phyloP scores from a whole-genome alignment of 2,329 filamentous ascomycete species.

The Colletotrichum sp. region DNA sequence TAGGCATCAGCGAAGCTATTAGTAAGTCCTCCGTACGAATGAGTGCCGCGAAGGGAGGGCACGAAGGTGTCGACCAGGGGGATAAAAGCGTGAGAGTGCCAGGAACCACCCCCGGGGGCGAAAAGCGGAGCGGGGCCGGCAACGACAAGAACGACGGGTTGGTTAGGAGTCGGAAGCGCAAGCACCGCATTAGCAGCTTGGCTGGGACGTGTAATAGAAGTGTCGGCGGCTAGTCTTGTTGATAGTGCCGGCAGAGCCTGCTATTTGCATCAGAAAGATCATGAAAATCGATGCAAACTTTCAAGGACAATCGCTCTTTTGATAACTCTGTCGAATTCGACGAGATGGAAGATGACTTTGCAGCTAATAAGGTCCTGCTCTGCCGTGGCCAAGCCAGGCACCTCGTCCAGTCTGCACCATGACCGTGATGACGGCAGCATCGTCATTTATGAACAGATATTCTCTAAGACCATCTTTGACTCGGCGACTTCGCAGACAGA shows the following conservation, averaged over 20 bases:
- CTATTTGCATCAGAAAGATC: neutral
- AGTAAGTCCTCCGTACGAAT: accelerated
- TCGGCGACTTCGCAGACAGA: neutral
- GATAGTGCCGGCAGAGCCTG: neutral
- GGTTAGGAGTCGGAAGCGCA: neutral
- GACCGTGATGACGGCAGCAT: neutral
- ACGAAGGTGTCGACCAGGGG: too few species aligned
- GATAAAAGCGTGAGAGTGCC: too few species aligned
- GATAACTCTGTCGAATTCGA: neutral
- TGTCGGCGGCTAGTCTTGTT: neutral
- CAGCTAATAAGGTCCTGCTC: neutral
- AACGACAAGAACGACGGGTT: neutral
- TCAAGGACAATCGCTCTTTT: accelerated
- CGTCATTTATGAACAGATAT: too few species aligned
- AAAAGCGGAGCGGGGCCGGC: too few species aligned
- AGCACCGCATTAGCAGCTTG: neutral
- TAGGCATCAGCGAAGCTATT: neutral
- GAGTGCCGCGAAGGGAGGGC: neutral
- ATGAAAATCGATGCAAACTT: neutral
- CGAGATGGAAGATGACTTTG: neutral
- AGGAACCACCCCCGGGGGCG: neutral
- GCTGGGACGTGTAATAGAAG: too few species aligned
- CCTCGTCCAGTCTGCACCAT: neutral
- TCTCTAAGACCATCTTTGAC: neutral
- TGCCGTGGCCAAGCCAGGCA: accelerated